Conservation (phyloP, 2,329 filamentous ascomycete species). For the Dactylonectria macrodidyma region DNA sequence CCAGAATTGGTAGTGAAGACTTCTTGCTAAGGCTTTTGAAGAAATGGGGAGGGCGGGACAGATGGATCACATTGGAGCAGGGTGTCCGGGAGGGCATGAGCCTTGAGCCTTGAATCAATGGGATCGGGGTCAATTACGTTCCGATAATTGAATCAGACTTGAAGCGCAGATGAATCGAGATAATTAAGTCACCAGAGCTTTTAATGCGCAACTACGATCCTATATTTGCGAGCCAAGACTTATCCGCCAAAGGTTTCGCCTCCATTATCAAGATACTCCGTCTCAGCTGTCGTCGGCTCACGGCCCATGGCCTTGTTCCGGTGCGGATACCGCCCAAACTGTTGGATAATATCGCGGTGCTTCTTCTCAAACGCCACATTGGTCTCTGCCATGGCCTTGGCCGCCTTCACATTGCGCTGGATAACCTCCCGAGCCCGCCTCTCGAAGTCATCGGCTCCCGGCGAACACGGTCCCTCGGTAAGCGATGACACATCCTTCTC, state of each 20-base stretch:
- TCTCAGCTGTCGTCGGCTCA: not conserved
- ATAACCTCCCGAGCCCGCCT: slow-evolving; percentile 48
- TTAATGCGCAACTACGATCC: too few relatives aligned
- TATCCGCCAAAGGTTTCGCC: too few relatives aligned
- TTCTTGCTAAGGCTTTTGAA: not conserved
- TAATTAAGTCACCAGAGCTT: too few relatives aligned
- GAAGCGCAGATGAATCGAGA: too few relatives aligned
- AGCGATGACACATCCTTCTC: slow-evolving; percentile 52
- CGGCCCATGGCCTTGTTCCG: not conserved
- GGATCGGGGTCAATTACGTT: too few relatives aligned
- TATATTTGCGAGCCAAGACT: too few relatives aligned
- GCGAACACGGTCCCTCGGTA: slow-evolving; percentile 41
- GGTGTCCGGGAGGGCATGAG: not conserved
- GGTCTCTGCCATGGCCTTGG: slow-evolving; percentile 42
- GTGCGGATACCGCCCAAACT: not conserved
- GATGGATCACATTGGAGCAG: not conserved
- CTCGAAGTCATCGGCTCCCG: slow-evolving; percentile 42
- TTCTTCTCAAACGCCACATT: slow-evolving; percentile 52
- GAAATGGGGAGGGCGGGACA: not conserved
- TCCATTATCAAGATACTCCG: too few relatives aligned
- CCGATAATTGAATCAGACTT: too few relatives aligned
- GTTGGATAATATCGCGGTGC: not conserved
- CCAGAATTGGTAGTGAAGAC: not conserved
- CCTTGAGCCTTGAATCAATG: not conserved
- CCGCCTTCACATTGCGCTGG: slow-evolving; percentile 44